Percentiles rank a stretch among this genome's conserved stretches.
Evolutionary conservation across 2,329 filamentous ascomycete genomes (phyloP).

Genomic region (Ophiocordyceps polyrhachis-furcata): DNA sequence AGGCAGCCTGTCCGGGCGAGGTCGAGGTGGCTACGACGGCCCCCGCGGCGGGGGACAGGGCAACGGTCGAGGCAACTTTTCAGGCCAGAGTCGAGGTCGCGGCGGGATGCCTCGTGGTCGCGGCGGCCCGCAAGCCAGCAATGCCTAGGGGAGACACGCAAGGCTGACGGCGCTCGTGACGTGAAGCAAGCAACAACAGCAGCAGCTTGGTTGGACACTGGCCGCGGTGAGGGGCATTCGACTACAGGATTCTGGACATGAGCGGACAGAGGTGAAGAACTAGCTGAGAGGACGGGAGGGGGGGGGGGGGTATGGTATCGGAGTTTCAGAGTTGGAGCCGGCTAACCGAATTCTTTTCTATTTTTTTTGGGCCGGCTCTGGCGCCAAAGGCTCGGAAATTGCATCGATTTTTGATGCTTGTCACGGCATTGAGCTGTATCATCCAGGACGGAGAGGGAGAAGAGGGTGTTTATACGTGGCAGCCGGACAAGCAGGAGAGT

Average conservation of each 20-base stretch:
- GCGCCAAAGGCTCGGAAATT: constrained; percentile 5
- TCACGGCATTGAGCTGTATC: constrained; percentile 6
- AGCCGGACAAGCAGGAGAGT: neutral
- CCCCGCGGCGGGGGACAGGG: constrained; percentile 41
- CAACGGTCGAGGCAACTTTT: constrained; percentile 48
- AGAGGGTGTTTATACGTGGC: neutral
- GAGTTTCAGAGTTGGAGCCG: constrained; percentile 13
- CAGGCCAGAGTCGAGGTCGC: constrained; percentile 45
- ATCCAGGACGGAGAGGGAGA: constrained; percentile 1
- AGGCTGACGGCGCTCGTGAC: constrained; percentile 1
- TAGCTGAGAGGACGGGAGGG: neutral
- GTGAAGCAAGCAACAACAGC: neutral
- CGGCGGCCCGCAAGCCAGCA: constrained; percentile 36
- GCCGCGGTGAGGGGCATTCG: neutral
- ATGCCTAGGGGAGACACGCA: constrained; percentile 19
- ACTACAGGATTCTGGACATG: neutral
- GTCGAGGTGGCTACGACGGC: constrained; percentile 46
- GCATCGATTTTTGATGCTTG: constrained; percentile 5
- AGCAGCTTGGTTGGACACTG: neutral
- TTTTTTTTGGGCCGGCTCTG: constrained; percentile 6
- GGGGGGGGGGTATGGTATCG: neutral
- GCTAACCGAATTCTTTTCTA: constrained; percentile 8
- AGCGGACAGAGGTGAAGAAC: neutral
- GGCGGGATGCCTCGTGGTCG: constrained; percentile 48
- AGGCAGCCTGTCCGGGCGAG: constrained; percentile 40